phyloP scores from a whole-genome alignment of 1,139 yeast species.

The Protomyces macrosporus region DNA sequence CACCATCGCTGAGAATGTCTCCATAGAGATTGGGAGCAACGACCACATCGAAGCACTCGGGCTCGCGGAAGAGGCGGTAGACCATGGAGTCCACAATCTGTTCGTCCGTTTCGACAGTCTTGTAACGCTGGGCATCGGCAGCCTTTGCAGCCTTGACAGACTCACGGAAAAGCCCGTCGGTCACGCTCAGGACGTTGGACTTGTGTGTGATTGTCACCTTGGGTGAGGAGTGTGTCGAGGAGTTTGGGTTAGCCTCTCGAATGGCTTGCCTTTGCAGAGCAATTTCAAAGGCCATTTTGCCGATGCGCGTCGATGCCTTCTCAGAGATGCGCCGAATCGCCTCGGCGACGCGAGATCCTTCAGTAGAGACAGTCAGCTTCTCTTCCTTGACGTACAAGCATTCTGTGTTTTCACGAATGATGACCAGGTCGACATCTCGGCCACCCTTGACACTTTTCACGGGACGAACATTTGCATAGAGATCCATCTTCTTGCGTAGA shows the following conservation, averaged over 20 bases:
- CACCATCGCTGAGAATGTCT: conserved; percentile 95
- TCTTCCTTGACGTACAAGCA: conserved; percentile 90
- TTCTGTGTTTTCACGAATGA: conserved; percentile 97
- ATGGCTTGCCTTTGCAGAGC: conserved; percentile 84
- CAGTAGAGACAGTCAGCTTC: conserved; percentile 60
- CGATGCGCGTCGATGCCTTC: conserved; percentile 76
- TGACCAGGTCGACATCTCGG: conserved; percentile 92
- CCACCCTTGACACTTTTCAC: conserved; percentile 85
- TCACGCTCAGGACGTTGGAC: conserved; percentile 84
- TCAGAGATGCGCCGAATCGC: conserved; percentile 95
- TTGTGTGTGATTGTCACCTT: conserved; percentile 91
- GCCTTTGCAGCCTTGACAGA: conserved; percentile 73
- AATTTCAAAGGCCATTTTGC: conserved; percentile 84
- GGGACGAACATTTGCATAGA: conserved; percentile 95
- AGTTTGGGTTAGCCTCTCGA: conserved; percentile 56
- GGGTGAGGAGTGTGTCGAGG: conserved; percentile 46
- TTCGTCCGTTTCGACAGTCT: conserved; percentile 66
- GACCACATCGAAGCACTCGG: conserved; percentile 91
- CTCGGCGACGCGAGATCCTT: conserved; percentile 84
- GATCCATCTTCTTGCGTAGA: conserved; percentile 85
- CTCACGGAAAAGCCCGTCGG: conserved; percentile 96
- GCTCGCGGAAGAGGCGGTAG: conserved; percentile 96
- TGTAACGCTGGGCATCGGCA: conserved; percentile 45
- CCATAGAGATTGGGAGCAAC: conserved; percentile 98
- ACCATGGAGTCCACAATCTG: conserved; percentile 99